A percentile compares a stretch with the other conserved stretches of the same genome.
Evolutionary conservation across 306 rosid species (phyloP).

Genomic region (Calophaca sinica): DNA sequence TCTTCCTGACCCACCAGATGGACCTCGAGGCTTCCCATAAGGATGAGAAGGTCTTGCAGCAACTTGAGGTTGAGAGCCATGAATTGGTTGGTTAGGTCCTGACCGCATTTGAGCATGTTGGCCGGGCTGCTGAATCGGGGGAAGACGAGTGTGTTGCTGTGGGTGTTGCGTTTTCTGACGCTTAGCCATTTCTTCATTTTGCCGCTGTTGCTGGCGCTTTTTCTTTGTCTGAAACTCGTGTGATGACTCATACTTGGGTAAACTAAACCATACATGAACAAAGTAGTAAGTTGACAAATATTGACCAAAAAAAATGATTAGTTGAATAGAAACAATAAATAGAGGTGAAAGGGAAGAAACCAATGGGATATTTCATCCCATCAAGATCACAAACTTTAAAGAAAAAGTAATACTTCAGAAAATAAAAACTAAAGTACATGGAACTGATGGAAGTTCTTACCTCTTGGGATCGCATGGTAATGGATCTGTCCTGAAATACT

Average conservation of each 20-base stretch:
- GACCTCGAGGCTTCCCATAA: slow-evolving; percentile 62
- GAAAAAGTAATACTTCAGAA: background rate
- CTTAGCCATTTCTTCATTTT: slow-evolving; percentile 67
- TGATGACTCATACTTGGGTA: slow-evolving; percentile 76
- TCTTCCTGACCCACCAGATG: slow-evolving; percentile 61
- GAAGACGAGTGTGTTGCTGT: slow-evolving; percentile 59
- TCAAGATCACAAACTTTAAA: slow-evolving; percentile 6
- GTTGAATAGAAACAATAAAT: background rate
- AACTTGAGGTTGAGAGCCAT: slow-evolving; percentile 55
- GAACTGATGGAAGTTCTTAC: slow-evolving; percentile 49
- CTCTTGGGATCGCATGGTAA: slow-evolving; percentile 77
- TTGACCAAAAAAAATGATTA: background rate
- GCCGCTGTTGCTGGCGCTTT: slow-evolving; percentile 74
- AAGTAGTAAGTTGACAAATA: slow-evolving; percentile 19
- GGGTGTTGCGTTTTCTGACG: slow-evolving; percentile 66
- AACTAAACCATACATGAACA: slow-evolving; percentile 49
- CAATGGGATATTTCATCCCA: slow-evolving; percentile 4
- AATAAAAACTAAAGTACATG: background rate
- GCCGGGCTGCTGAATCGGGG: slow-evolving; percentile 60
- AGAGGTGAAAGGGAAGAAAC: background rate
- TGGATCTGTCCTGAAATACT: slow-evolving; percentile 81
- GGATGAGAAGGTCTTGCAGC: slow-evolving; percentile 65
- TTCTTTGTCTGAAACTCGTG: slow-evolving; percentile 82
- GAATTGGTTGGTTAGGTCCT: slow-evolving; percentile 56
- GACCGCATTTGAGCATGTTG: slow-evolving; percentile 55